Evolutionary conservation across 106 monocot species (phyloP).

Genomic region (Dioscorea alata): DNA sequence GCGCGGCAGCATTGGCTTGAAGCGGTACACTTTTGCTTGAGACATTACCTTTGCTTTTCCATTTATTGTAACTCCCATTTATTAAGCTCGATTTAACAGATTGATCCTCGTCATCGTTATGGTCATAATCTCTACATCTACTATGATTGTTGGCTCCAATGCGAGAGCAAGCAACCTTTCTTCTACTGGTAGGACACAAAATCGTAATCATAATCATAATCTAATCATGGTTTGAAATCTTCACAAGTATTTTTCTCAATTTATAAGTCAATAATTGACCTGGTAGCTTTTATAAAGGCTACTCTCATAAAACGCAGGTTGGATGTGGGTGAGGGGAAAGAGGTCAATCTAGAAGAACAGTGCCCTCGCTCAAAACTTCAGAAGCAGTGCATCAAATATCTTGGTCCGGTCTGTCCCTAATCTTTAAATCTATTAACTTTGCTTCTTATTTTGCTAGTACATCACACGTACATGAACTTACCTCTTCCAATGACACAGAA

Average conservation of each 20-base stretch:
- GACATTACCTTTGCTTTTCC: not conserved
- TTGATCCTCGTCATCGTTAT: conserved; percentile 96
- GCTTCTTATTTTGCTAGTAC: not conserved
- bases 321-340: conserved; percentile 95
- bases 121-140: conserved; percentile 98
- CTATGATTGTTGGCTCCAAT: conserved; percentile 70
- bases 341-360: conserved; percentile 49
- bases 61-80: not conserved
- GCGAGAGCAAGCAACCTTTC: conserved; percentile 92
- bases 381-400: conserved; percentile 93
- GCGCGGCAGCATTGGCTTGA: conserved; percentile 99
- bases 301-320: conserved; percentile 31
- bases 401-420: conserved; percentile 59
- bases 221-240: no score
- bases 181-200: conserved; percentile 72
- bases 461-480: not conserved
- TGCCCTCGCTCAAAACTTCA: conserved; percentile 78
- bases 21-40: conserved; percentile 44
- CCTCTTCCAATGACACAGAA: conserved; percentile 38
- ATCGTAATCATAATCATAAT: not conserved
- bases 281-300: no score
- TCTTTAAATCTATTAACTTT: not conserved
- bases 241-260: no score
- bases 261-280: no score
- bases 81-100: conserved; percentile 25